phyloP scores from a whole-genome alignment of 805 yeast species.

The Nakazawaea wyomingensis region DNA sequence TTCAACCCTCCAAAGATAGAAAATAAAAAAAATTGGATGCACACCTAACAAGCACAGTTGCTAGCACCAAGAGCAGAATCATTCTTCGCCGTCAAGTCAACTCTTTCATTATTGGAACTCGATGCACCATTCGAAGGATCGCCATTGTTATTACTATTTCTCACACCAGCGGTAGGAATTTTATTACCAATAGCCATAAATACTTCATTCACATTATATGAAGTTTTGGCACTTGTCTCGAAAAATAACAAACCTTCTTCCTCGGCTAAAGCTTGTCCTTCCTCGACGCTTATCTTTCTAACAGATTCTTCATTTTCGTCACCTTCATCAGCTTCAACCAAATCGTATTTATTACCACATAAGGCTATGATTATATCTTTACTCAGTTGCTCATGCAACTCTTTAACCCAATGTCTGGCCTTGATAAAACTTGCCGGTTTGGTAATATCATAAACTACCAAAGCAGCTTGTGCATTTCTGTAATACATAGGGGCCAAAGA shows the following conservation, averaged over 20 bases:
- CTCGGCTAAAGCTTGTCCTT: conserved; percentile 81
- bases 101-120: conserved; percentile 22
- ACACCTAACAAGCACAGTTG: conserved; percentile 29
- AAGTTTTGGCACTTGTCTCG: conserved; percentile 92
- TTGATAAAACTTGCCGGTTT: conserved; percentile 92
- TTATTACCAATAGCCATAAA: conserved; percentile 85
- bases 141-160: conserved; percentile 13
- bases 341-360: conserved; percentile 89
- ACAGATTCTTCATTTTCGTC: conserved; percentile 41
- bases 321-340: conserved; percentile 42
- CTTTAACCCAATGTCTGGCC: conserved; percentile 98
- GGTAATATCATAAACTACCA: conserved; percentile 92
- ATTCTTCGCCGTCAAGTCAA: conserved; percentile 32
- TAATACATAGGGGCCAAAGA: conserved; percentile 96
- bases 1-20: background rate
- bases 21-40: background rate
- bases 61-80: conserved; percentile 18
- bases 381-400: conserved; percentile 91
- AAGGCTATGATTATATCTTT: conserved; percentile 88
- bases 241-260: conserved; percentile 88
- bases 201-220: conserved; percentile 84
- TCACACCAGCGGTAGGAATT: conserved; percentile 49
- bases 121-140: conserved; percentile 10
- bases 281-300: conserved; percentile 79
- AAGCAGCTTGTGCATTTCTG: conserved; percentile 94